These are phyloP conservation scores for Syzygium grande DNA, from an alignment of 345 rosid genomes.

Conservation along the genomic window DNA sequence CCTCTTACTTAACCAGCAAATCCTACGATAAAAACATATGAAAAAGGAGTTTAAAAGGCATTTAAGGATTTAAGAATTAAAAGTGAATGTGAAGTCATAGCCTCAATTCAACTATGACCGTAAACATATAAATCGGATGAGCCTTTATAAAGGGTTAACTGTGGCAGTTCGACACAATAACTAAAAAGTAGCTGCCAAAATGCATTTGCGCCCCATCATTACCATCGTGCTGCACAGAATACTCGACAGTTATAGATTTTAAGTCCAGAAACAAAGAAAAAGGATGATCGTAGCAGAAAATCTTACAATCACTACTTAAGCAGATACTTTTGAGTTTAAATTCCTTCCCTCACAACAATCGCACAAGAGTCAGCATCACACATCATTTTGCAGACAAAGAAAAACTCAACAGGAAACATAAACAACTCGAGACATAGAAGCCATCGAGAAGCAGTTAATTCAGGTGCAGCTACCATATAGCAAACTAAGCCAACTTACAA, in stretches of 20 bases:
- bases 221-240: not conserved
- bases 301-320: not conserved
- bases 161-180: not conserved
- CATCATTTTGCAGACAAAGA: not conserved
- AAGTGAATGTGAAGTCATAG: not conserved
- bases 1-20: not conserved
- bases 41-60: not conserved
- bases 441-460: not conserved
- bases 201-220: not conserved
- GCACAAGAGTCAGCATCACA: not conserved
- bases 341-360: not conserved
- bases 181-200: not conserved
- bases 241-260: not conserved
- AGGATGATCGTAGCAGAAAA: not conserved
- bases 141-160: not conserved
- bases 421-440: not conserved
- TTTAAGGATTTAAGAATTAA: not conserved
- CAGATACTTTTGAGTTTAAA: not conserved
- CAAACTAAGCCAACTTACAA: not conserved
- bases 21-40: not conserved
- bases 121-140: not conserved
- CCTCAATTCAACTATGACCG: not conserved
- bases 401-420: not conserved
- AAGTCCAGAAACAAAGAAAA: not conserved
- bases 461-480: not conserved